Percentiles rank a stretch among this genome's conserved stretches.
These are phyloP conservation scores for Solanum aculeatissimum DNA, from an alignment of 305 asterid genomes.

Conservation along the genomic window DNA sequence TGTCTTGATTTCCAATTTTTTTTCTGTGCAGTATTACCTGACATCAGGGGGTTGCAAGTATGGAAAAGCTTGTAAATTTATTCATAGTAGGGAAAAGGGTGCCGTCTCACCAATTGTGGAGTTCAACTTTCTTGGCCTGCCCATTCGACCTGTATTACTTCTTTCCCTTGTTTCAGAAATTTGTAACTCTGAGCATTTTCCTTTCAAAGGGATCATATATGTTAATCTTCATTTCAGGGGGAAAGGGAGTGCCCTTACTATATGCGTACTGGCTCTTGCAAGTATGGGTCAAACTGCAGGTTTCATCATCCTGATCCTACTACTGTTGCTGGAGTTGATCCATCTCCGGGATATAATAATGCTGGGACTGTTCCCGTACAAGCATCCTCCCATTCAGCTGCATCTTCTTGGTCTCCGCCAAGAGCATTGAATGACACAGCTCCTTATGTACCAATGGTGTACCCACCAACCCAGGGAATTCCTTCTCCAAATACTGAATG, in stretches of 20 bases:
- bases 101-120: constrained; percentile 32
- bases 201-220: background rate
- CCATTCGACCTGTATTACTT: constrained; percentile 60
- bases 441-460: constrained; percentile 38
- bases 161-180: constrained; percentile 2
- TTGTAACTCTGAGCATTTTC: background rate
- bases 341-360: constrained; percentile 47
- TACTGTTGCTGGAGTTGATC: constrained; percentile 47
- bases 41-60: constrained; percentile 86
- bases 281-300: constrained; percentile 78
- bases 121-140: constrained; percentile 84
- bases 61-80: constrained; percentile 75
- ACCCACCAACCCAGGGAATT: constrained; percentile 40
- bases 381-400: constrained; percentile 33
- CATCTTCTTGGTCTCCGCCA: constrained; percentile 70
- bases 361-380: constrained; percentile 49
- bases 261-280: constrained; percentile 98
- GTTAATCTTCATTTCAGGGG: constrained; percentile 33
- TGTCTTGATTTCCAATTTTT: background rate
- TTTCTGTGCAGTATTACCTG: constrained; percentile 63
- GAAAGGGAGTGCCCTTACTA: constrained; percentile 87
- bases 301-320: constrained; percentile 96
- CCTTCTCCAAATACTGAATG: constrained; percentile 51
- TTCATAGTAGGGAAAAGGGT: constrained; percentile 52
- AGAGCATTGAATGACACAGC: constrained; percentile 40